phyloP scores from a whole-genome alignment of 176 grass and related monocot species.

The Urochloa ruziziensis region DNA sequence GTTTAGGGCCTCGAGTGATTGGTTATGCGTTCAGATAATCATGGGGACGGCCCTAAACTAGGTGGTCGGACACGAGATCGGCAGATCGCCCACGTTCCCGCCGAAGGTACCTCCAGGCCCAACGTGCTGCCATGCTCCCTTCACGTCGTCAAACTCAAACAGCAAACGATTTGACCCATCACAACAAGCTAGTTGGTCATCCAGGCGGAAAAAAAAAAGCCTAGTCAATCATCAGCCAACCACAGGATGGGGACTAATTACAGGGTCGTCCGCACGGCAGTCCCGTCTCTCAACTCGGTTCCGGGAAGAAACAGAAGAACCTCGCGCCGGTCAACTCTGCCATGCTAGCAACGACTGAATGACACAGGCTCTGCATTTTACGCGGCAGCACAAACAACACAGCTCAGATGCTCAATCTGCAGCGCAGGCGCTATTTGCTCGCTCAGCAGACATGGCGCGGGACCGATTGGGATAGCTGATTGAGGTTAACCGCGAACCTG shows the following conservation, averaged over 20 bases:
- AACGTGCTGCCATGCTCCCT: slow-evolving; percentile 33
- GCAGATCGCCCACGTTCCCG: background rate
- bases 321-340: background rate
- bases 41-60: background rate
- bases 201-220: background rate
- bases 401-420: background rate
- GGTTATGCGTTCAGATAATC: background rate
- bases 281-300: background rate
- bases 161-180: background rate
- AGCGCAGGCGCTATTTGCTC: background rate
- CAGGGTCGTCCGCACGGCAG: background rate
- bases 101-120: background rate
- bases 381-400: background rate
- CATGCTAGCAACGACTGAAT: background rate
- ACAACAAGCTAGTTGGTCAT: background rate
- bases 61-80: background rate
- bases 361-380: background rate
- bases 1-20: no score
- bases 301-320: background rate
- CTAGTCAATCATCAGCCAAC: background rate
- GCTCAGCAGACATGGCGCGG: background rate
- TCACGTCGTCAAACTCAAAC: slow-evolving; percentile 22
- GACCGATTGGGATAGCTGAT: background rate
- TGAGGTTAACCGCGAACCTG: no score
- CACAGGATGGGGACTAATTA: background rate